Evolutionary conservation across 163 green algal genomes (phyloP), one percentile per base, ranked within the genome.

Genomic region (Prototheca wickerhamii): DNA sequence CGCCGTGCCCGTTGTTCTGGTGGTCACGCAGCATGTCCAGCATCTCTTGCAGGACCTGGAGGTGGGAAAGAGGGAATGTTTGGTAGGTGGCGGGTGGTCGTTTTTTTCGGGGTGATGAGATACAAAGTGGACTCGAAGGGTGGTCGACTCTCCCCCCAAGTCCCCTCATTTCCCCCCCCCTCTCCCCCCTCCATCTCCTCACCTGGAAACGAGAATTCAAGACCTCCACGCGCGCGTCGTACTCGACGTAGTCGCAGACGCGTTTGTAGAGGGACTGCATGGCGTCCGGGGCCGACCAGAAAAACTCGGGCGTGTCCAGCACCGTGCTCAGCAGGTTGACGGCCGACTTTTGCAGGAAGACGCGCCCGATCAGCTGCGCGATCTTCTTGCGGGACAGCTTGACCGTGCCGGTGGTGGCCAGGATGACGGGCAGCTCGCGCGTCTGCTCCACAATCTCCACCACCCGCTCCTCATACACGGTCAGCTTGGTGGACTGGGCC

Each of bases 281-380:
- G 35, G 50, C 72, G 72, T 95, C 88, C 1, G 86, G 81, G 2
- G 80, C 82, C 23, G 72, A 76, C 87, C 87, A 95, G 67, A 95
- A 93, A 69, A 92, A 93, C 75, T 91, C 85, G 2, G 87, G 84
- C 1, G 82, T 91, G 74, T 92, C 87, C 70, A 94, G 74, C 60
- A 93, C 86, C 25, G 78, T 81, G 35, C 65, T 80, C 52, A 95
- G 79, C 74, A 95, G 82, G 76, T 93, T 93, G 33, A 95, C 86
- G 6, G 81, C 84, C 15, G 63, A 74, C 43, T 84, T 85, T 60
- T 94, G 86, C 55, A 93, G 75, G 61, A 93, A 93, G 43, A 82
- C 75, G 56, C 84, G 83, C 23, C 86, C 85, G 30, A 94, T 92
- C 21, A 94, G 69, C 70, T 89, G 82, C 23, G 86, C 83, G 32